A percentile compares a stretch with the other conserved stretches of the same genome.
Evolutionary conservation across 805 yeast species (phyloP).

Genomic region (Yarrowia sp.): DNA sequence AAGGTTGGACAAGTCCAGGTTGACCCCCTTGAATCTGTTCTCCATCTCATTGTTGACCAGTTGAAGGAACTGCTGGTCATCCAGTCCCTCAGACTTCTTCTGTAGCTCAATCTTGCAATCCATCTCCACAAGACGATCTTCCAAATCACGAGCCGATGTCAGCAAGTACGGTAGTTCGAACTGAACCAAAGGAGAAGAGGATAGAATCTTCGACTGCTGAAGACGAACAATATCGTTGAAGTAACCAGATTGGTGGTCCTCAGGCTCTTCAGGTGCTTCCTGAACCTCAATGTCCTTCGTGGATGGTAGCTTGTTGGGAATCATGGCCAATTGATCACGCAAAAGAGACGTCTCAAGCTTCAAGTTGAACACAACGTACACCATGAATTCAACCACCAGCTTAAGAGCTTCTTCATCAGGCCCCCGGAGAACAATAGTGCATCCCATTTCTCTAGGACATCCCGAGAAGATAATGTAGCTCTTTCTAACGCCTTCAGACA

Average conservation of each 20-base stretch:
- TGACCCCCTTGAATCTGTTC: neutral
- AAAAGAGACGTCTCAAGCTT: constrained; percentile 73
- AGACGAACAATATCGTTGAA: constrained; percentile 29
- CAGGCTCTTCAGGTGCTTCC: neutral
- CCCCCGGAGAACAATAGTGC: constrained; percentile 86
- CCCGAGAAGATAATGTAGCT: constrained; percentile 80
- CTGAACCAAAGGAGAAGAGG: constrained; percentile 81
- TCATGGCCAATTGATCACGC: constrained; percentile 61
- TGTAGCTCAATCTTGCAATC: constrained; percentile 27
- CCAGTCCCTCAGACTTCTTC: constrained; percentile 18
- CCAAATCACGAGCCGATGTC: constrained; percentile 52
- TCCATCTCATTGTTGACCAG: constrained; percentile 22
- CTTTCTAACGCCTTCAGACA: constrained; percentile 50
- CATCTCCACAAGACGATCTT: constrained; percentile 38
- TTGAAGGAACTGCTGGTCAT: constrained; percentile 23
- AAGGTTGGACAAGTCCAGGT: constrained; percentile 30
- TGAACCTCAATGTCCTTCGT: neutral
- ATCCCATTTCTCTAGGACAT: constrained; percentile 67
- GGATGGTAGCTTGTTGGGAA: constrained; percentile 31
- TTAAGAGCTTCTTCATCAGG: constrained; percentile 63
- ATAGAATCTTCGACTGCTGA: constrained; percentile 50
- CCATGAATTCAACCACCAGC: constrained; percentile 73
- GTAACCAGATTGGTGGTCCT: constrained; percentile 26
- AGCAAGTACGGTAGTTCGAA: constrained; percentile 68
- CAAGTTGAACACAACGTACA: constrained; percentile 72